These are phyloP conservation scores for Fusarium nisikadoi DNA, from an alignment of 2,329 filamentous ascomycete species.

Conservation along the genomic window DNA sequence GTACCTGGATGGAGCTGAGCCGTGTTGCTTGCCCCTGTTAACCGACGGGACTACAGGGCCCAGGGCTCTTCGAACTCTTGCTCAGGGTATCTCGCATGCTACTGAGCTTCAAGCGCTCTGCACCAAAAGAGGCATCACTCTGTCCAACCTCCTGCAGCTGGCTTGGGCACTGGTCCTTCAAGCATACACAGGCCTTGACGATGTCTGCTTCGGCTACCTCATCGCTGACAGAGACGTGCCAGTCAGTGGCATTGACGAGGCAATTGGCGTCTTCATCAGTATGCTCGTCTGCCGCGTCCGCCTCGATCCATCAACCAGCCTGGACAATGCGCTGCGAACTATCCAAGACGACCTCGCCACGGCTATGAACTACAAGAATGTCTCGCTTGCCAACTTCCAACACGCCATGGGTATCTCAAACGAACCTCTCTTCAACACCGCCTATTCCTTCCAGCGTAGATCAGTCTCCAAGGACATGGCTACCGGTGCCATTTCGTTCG, in stretches of 20 bases:
- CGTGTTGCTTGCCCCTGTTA: neutral
- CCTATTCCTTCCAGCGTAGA: slow-evolving; percentile 37
- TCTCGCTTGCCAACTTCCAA: slow-evolving; percentile 20
- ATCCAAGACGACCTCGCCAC: slow-evolving; percentile 6
- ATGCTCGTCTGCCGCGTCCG: slow-evolving; percentile 25
- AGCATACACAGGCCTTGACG: slow-evolving; percentile 26
- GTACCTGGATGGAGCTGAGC: slow-evolving; percentile 5
- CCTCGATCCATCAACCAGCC: neutral
- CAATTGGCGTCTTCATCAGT: slow-evolving; percentile 32
- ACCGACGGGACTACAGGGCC: neutral
- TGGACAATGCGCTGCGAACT: neutral
- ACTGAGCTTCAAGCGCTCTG: slow-evolving; percentile 4
- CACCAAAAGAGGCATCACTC: slow-evolving; percentile 3
- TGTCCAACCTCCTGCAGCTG: slow-evolving; percentile 23
- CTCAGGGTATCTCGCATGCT: neutral
- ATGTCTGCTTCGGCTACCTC: slow-evolving; percentile 29
- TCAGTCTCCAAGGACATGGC: slow-evolving; percentile 27
- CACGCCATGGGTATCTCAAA: neutral
- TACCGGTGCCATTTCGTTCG: slow-evolving; percentile 19
- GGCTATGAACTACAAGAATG: slow-evolving; percentile 17
- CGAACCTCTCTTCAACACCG: slow-evolving; percentile 35
- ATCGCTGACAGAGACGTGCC: slow-evolving; percentile 17
- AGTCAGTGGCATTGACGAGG: neutral
- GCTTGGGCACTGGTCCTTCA: slow-evolving; percentile 30
- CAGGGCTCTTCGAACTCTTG: slow-evolving; percentile 11